Evolutionary conservation across 106 monocot genomes (phyloP), one percentile per base, ranked within the genome.

Genomic region (Acorus gramineus): DNA sequence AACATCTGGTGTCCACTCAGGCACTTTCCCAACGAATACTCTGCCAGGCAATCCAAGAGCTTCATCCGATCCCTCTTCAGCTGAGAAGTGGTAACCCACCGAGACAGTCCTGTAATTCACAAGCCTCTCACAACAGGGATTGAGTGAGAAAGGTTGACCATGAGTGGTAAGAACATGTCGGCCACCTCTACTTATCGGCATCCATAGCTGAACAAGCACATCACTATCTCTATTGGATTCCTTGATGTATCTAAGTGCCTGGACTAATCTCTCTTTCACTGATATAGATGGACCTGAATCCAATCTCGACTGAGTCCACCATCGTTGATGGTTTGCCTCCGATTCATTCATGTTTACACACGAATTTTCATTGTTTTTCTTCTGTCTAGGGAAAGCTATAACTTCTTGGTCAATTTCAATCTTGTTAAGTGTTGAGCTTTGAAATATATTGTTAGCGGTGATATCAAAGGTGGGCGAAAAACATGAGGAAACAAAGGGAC

Each of bases 1-100:
- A n/a, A 93, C 93, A 77, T 93, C 93, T 3, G 93, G 93, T 3
- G 89, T 86, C 93, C 93, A 93, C 44, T 93, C 93, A 2, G 93
- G 93, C n/a, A 93, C 49, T 50, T 69, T 78, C 58, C 86, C 81
- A 2, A 89, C 6, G 53, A 93, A 93, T 48, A 93, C 93, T 46
- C 93, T 65, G 47, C 93, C 93, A 2, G 93, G 93, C 77, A 93
- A 71, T 1, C 93, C 93, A 47, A 70, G 50, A 0, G 59, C 75
- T 51, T 77, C 83, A 13, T 56, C 42, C 1, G 89, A 79, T 50
- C 52, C 66, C 55, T 79, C 83, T 45, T 86, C 84, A 6, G 93
- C 84, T 2, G 85, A 69, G 62, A 93, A 89, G 8, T 79, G 65
- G 62, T 81, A 93, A 14, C 47, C 52, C 7, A 56, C 70, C 6